Evolutionary conservation across 495 filamentous ascomycete species (phyloP), one percentile per base, ranked within the genome.

Genomic region (Cladorrhinum samala): DNA sequence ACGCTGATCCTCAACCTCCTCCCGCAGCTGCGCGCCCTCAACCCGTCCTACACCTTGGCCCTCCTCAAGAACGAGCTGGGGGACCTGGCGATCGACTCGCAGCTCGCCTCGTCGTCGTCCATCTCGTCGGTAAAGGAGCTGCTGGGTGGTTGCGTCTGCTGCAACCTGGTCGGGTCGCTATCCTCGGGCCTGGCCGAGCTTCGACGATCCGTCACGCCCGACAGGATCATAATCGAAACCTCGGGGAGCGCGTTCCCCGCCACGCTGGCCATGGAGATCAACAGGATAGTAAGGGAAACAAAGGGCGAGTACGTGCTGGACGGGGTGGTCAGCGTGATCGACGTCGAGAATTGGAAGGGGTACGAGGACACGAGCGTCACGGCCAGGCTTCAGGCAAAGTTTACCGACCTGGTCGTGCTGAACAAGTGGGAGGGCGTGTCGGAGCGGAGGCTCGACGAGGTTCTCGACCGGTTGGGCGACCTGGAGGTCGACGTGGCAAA

Each of bases 41-140:
- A 79, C 58, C 77, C 79, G 7, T 68, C 65, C 55, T 96, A 96
- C 80, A 82, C 81, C 2, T 82, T 98, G 48, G 92, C 91, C n/a
- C 83, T 98, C 18, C 77, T 98, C 18, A 98, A 98, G 69, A 98
- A 98, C 69, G 93, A 98, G 72, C 96, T 95, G 68, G 93, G 93
- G 63, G 91, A 97, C 68, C 68, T 98, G 16, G 91, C 89, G 21
- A 77, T 97, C 67, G 93, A 97, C 77, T 90, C 86, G 9, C 89
- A 94, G 67, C 81, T 97, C 16, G 91, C 93, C 40, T 76, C 86
- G 1, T 83, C 86, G 2, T 75, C 79, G 50, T 83, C 91, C 30
- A 89, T 98, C 61, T 81, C 86, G n/a, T 92, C 89, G 49, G 91
- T 94, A 16, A 83, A 84, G 60, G 93, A 98, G 64, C 76, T 98